Conservation (phyloP, 2,329 filamentous ascomycete species). For the Zymoseptoria crescenta region DNA sequence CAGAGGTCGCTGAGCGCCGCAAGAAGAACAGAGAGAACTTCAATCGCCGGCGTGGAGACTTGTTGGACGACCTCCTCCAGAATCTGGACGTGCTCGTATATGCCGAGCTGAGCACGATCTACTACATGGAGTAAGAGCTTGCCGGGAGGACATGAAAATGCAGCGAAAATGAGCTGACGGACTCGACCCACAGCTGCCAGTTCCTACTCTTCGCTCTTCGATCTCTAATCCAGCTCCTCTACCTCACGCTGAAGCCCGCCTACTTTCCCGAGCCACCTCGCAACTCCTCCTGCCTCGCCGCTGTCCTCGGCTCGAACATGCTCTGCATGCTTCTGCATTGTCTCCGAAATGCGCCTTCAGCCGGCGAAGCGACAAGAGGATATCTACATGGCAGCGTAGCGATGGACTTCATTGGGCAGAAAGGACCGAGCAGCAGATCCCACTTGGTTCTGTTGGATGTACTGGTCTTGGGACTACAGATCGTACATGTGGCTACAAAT, state of each 20-base stretch:
- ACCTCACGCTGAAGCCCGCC: slow-evolving; percentile 52
- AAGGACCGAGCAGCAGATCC: slow-evolving; percentile 47
- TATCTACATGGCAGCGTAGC: slow-evolving; percentile 56
- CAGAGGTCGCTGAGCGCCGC: slow-evolving; percentile 17
- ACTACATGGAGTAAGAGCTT: slow-evolving; percentile 53
- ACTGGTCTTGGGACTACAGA: slow-evolving; percentile 47
- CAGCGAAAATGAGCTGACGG: slow-evolving; percentile 10
- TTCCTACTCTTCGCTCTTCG: slow-evolving; percentile 48
- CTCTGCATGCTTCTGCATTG: slow-evolving; percentile 50
- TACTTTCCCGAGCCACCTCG: slow-evolving; percentile 44
- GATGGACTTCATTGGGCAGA: slow-evolving; percentile 58
- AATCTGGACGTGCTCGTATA: slow-evolving; percentile 54
- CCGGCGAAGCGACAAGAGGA: slow-evolving; percentile 41
- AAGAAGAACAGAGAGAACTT: slow-evolving; percentile 29
- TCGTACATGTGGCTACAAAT: slow-evolving; percentile 49
- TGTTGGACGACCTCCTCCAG: slow-evolving; percentile 50
- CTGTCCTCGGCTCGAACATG: slow-evolving; percentile 48
- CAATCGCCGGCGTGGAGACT: slow-evolving; percentile 36
- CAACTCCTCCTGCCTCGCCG: slow-evolving; percentile 43
- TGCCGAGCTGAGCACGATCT: slow-evolving; percentile 53
- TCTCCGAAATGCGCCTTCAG: slow-evolving; percentile 33
- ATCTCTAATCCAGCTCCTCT: slow-evolving; percentile 48
- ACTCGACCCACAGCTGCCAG: slow-evolving; percentile 39
- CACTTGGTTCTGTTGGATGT: slow-evolving; percentile 48
- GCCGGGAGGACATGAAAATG: background rate